These are phyloP conservation scores for Vigna angularis DNA, from an alignment of 306 rosid species.

Conservation along the genomic window DNA sequence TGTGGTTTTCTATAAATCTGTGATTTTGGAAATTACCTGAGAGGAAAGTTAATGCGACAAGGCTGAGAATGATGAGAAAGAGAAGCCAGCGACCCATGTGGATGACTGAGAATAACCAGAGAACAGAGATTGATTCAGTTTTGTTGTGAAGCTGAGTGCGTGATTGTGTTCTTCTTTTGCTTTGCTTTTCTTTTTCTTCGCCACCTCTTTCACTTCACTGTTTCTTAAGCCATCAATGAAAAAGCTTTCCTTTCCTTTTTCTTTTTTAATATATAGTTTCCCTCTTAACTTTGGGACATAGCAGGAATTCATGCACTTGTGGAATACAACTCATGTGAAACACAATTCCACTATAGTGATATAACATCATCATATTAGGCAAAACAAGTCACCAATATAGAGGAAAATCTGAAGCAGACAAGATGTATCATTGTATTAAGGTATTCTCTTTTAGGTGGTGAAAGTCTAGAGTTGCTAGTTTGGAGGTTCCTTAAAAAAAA, in stretches of 20 bases:
- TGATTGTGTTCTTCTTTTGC: slow-evolving; percentile 15
- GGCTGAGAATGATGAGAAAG: slow-evolving; percentile 47
- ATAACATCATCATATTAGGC: no score
- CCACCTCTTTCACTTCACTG: slow-evolving; percentile 35
- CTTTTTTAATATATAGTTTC: not conserved
- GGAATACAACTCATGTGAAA: not conserved
- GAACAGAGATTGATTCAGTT: slow-evolving; percentile 30
- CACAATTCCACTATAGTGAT: not conserved
- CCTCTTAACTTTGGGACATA: no score
- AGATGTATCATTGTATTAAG: no score
- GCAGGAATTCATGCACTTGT: no score
- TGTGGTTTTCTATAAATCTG: not conserved
- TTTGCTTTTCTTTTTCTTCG: slow-evolving; percentile 3
- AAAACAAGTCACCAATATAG: no score
- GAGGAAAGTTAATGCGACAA: slow-evolving; percentile 55
- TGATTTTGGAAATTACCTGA: slow-evolving; percentile 57
- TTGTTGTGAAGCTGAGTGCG: not conserved
- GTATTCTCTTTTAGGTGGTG: no score
- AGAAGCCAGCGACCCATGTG: slow-evolving; percentile 59
- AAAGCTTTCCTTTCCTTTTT: not conserved
- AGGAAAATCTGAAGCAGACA: no score
- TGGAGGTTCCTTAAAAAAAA: no score
- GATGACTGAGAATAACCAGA: not conserved
- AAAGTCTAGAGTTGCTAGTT: no score
- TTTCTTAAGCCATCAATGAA: not conserved